Evolutionary conservation across 441 rosid genomes (phyloP).

Genomic region (Dalechampia spathulata): DNA sequence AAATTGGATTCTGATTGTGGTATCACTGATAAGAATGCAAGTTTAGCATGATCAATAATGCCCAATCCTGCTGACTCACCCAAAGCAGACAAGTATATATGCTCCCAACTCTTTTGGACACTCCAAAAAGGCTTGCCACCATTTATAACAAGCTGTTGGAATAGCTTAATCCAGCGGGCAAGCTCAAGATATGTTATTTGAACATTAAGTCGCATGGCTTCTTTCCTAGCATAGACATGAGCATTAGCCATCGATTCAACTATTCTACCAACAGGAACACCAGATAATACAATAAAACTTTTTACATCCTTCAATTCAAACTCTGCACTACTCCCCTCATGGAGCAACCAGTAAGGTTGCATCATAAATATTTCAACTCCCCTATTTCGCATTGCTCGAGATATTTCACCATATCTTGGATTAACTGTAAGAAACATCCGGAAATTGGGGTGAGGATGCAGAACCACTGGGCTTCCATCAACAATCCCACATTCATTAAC

Average conservation of each 20-base stretch:
- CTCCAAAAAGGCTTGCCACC: conserved; percentile 88
- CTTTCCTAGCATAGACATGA: conserved; percentile 60
- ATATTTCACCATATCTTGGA: conserved; percentile 88
- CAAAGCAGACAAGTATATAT: conserved; percentile 74
- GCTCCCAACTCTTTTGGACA: conserved; percentile 86
- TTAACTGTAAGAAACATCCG: conserved; percentile 85
- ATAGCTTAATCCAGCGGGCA: conserved; percentile 79
- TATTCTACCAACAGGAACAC: conserved; percentile 56
- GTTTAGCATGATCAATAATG: conserved; percentile 50
- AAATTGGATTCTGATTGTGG: conserved; percentile 26
- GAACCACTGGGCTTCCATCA: conserved; percentile 84
- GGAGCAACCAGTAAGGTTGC: conserved; percentile 84
- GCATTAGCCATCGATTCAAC: conserved; percentile 88
- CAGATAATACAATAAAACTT: conserved; percentile 70
- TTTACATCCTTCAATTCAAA: conserved; percentile 53
- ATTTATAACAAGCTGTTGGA: conserved; percentile 67
- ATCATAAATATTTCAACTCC: conserved; percentile 96
- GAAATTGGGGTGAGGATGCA: conserved; percentile 82
- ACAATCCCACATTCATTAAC: conserved; percentile 86
- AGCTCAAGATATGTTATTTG: conserved; percentile 83
- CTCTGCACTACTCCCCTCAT: conserved; percentile 41
- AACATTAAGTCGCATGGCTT: conserved; percentile 43
- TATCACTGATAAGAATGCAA: conserved; percentile 36
- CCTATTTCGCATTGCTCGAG: conserved; percentile 98
- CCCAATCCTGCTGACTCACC: conserved; percentile 64